phyloP scores from a whole-genome alignment of 1,284 basidiomycete species.

The Trichosporon asahii region DNA sequence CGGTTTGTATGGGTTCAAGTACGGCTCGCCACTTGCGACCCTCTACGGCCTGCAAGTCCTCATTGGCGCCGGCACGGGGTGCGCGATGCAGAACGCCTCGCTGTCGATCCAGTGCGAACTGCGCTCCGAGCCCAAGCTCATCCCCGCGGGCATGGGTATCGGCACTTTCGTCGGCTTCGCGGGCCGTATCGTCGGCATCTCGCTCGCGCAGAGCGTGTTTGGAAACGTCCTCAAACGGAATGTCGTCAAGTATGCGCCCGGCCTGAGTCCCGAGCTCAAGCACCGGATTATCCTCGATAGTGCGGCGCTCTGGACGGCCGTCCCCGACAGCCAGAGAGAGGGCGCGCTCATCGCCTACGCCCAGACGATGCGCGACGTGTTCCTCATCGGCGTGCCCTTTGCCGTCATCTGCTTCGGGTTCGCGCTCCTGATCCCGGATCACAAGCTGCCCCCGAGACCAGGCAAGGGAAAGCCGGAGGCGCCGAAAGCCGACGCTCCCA shows the following conservation, averaged over 20 bases:
- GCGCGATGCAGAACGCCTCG: conserved; percentile 46
- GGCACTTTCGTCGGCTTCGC: conserved; percentile 44
- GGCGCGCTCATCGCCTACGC: conserved; percentile 41
- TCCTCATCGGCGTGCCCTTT: conserved; percentile 44
- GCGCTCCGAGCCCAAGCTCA: conserved; percentile 39
- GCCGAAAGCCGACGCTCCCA: neutral
- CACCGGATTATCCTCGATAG: conserved; percentile 36
- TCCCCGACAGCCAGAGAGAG: conserved; percentile 33
- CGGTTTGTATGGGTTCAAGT: conserved; percentile 43
- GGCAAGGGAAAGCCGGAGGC: too few relatives aligned
- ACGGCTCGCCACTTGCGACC: conserved; percentile 29
- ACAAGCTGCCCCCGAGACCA: conserved; percentile 32
- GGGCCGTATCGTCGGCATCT: conserved; percentile 49
- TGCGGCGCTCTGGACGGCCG: conserved; percentile 35
- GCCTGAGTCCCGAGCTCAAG: conserved; percentile 25
- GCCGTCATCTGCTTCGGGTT: conserved; percentile 35
- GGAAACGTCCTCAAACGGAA: conserved; percentile 46
- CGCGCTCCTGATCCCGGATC: conserved; percentile 41
- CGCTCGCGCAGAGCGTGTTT: conserved; percentile 49
- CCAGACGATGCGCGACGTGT: conserved; percentile 41
- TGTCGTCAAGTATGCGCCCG: conserved; percentile 34
- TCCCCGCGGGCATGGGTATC: conserved; percentile 41
- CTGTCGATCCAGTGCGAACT: conserved; percentile 48
- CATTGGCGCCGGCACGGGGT: conserved; percentile 46
- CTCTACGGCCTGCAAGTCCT: conserved; percentile 47